These are phyloP conservation scores for Tricholoma flavovirens DNA, from an alignment of 768 basidiomycete species.

Conservation along the genomic window DNA sequence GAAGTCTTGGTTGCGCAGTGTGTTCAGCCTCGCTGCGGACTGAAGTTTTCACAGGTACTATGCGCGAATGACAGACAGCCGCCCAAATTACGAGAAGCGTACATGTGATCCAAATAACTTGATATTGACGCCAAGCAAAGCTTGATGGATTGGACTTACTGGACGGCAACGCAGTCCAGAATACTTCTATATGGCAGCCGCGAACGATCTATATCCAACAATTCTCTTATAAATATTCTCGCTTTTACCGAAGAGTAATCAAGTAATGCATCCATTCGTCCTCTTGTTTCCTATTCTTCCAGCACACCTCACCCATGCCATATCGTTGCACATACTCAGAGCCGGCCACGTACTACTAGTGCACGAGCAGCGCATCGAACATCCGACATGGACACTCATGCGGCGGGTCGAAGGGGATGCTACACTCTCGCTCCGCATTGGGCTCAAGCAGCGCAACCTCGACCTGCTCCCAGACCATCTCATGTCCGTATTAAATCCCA, in stretches of 20 bases:
- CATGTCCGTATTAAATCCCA: constrained; percentile 29
- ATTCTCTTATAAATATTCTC: background rate
- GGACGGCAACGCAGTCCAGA: background rate
- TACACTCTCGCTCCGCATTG: constrained; percentile 28
- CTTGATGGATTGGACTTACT: background rate
- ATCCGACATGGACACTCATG: background rate
- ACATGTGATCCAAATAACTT: background rate
- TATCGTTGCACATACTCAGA: background rate
- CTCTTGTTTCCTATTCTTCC: background rate
- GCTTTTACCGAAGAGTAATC: background rate
- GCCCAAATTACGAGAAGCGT: background rate
- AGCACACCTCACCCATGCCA: background rate
- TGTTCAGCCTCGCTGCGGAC: background rate
- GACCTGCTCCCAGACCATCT: constrained; percentile 24
- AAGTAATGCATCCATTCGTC: background rate
- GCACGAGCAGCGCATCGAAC: background rate
- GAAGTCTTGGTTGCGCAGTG: background rate
- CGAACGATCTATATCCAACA: background rate
- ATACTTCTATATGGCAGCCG: background rate
- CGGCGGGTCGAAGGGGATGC: constrained; percentile 2
- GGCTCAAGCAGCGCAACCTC: constrained; percentile 29
- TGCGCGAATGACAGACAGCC: background rate
- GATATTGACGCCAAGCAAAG: background rate
- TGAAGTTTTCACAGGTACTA: background rate
- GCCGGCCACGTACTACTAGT: background rate